A percentile compares a stretch with the other conserved stretches of the same genome.
Conservation (phyloP, 192 early-diverging fungal genomes). For the Tieghemiomyces parasiticus region DNA sequence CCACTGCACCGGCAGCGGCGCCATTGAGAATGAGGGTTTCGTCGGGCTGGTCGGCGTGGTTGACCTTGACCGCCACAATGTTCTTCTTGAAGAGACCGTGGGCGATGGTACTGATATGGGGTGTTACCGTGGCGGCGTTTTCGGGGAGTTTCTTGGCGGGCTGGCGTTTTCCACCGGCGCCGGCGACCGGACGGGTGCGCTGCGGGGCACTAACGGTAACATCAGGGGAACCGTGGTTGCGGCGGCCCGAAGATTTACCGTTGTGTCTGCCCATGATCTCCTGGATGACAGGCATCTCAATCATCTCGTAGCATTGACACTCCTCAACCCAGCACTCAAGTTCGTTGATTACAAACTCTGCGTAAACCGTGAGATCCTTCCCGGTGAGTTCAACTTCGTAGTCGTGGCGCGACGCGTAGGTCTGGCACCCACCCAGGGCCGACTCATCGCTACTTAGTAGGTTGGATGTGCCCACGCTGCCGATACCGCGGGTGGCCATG, state of each 20-base stretch:
- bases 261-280: constrained; percentile 14
- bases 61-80: constrained; percentile 18
- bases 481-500: constrained; percentile 14
- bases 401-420: neutral
- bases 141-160: constrained; percentile 16
- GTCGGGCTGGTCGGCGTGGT: neutral
- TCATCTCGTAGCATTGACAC: constrained; percentile 13
- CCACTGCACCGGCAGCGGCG: neutral
- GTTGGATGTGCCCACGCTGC: constrained; percentile 15
- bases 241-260: neutral
- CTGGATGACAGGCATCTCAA: constrained; percentile 18
- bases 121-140: constrained; percentile 26
- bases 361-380: neutral
- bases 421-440: neutral
- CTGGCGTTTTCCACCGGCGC: too few relatives aligned
- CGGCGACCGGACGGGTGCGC: too few relatives aligned
- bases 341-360: constrained; percentile 21
- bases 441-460: neutral
- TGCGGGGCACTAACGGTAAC: too few relatives aligned
- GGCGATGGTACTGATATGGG: constrained; percentile 25
- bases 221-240: neutral
- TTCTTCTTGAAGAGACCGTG: constrained; percentile 26
- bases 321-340: constrained; percentile 20
- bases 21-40: neutral
- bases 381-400: neutral